phyloP scores from a whole-genome alignment of 2,329 filamentous ascomycete genomes.

The Herpotrichia juniperi region DNA sequence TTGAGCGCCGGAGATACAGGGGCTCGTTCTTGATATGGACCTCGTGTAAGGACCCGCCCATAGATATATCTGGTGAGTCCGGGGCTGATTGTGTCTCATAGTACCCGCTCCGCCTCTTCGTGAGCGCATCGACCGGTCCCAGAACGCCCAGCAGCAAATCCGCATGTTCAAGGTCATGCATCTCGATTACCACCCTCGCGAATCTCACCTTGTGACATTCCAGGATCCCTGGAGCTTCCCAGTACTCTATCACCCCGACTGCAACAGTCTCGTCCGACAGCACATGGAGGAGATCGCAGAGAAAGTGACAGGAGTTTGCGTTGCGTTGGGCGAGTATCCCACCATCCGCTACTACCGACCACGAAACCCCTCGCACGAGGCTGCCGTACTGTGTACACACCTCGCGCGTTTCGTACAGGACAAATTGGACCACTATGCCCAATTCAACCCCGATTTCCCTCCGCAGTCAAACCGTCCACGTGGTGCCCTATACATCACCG shows the following conservation, averaged over 20 bases:
- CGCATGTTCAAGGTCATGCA: conserved; percentile 82
- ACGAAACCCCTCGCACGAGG: conserved; percentile 77
- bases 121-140: conserved; percentile 75
- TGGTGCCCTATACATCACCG: conserved; percentile 83
- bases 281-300: conserved; percentile 88
- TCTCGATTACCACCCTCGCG: conserved; percentile 87
- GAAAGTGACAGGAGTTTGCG: conserved; percentile 84
- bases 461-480: conserved; percentile 78
- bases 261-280: conserved; percentile 79
- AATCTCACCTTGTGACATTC: conserved; percentile 90
- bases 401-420: conserved; percentile 90
- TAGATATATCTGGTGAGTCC: neutral
- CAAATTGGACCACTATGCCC: conserved; percentile 86
- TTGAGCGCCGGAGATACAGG: conserved; percentile 82
- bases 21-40: conserved; percentile 87
- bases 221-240: conserved; percentile 96
- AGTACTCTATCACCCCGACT: conserved; percentile 86
- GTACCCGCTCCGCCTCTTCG: conserved; percentile 73
- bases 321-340: conserved; percentile 91
- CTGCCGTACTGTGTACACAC: conserved; percentile 83
- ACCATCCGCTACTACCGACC: conserved; percentile 91
- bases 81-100: conserved; percentile 33
- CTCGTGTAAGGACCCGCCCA: conserved; percentile 52
- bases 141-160: conserved; percentile 73
- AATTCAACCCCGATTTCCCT: conserved; percentile 84